Base-by-base conservation (phyloP, 208 protist species). In the Leishmania lainsoni region DNA sequence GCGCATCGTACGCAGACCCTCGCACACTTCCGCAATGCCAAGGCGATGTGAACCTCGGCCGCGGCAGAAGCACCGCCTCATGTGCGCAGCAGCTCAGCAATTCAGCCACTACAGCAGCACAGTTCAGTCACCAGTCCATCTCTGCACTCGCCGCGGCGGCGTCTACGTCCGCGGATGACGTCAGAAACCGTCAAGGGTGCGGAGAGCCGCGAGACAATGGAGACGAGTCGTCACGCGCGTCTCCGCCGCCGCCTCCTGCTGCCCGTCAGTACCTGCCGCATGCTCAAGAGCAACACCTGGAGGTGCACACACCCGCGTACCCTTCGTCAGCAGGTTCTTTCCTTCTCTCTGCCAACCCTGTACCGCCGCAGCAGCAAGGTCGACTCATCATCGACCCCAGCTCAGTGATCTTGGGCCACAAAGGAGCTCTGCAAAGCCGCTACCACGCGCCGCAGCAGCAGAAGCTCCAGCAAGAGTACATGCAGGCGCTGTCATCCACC, bases 371-470 rank as follows among this genome's bases (percentile, higher is more conserved):
- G 32, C 69, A 73, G 3, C 49, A 48, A 29, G 56, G 52, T 16
- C 20, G 35, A 35, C 35, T 35, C 54, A 49, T 35, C 56, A 77
- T 20, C 74, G 74, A 77, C 35, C 54, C 74, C 29, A 39, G 74
- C 20, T 12, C 74, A 63, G 32, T 51, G 32, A 20, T 32, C 54
- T 42, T 77, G 17, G 32, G 32, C 1, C 32, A 68, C n/a, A 77
- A 65, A 32, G 56, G 54, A 22, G 51, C 54, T 77, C 52, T 9
- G 42, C 51, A 77, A 26, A 77, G 58, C 39, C 74, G 74, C 9
- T 77, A 68, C 56, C 52, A 45, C n/a, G 74, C 4, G 52, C 39
- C 65, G 17, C 14, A 42, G 1, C 22, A n/a, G 29, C 17, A 76
- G 16, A 45, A 77, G 17, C 14, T n/a, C 0, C 22, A n/a, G 29